Percentiles rank a stretch among this genome's conserved stretches.
phyloP scores from a whole-genome alignment of 305 asterid species.

The Solanum chacoense region DNA sequence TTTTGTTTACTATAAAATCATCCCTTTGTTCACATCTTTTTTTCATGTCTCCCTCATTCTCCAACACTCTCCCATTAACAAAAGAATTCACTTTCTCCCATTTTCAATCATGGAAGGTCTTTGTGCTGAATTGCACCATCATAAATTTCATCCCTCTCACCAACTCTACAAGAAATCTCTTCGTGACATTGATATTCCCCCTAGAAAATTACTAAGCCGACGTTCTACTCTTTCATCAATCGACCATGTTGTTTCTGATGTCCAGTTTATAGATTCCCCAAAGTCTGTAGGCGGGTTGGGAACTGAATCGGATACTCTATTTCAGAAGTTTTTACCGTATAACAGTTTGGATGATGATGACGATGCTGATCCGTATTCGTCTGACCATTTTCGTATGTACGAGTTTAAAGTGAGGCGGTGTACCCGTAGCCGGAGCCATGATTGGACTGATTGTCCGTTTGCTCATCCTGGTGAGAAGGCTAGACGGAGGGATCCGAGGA shows the following conservation, averaged over 20 bases:
- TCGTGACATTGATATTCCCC: conserved; percentile 69
- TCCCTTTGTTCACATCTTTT: not conserved
- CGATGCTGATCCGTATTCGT: conserved; percentile 55
- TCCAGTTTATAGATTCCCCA: conserved; percentile 32
- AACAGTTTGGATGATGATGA: conserved; percentile 39
- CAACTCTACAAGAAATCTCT: conserved; percentile 55
- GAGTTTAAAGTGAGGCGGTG: conserved; percentile 81
- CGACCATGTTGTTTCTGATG: not conserved
- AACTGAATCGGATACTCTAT: conserved; percentile 14
- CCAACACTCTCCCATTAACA: not conserved
- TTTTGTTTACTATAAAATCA: not conserved
- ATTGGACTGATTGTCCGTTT: conserved; percentile 93
- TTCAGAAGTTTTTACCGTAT: conserved; percentile 61
- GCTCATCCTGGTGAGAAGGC: conserved; percentile 91
- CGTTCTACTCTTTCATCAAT: conserved; percentile 10
- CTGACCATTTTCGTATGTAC: conserved; percentile 72
- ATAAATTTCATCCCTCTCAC: conserved; percentile 51
- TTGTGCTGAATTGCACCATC: conserved; percentile 37
- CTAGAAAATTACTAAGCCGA: conserved; percentile 51
- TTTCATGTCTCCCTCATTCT: not conserved
- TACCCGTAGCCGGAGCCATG: conserved; percentile 78
- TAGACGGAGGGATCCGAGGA: conserved; percentile 64
- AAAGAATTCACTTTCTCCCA: not conserved
- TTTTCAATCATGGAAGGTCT: conserved; percentile 32
- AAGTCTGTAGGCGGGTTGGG: conserved; percentile 7